Percentiles rank a stretch among this genome's conserved stretches.
phyloP scores from a whole-genome alignment of 257 asterid species.

The Ajuga chamaepitys region DNA sequence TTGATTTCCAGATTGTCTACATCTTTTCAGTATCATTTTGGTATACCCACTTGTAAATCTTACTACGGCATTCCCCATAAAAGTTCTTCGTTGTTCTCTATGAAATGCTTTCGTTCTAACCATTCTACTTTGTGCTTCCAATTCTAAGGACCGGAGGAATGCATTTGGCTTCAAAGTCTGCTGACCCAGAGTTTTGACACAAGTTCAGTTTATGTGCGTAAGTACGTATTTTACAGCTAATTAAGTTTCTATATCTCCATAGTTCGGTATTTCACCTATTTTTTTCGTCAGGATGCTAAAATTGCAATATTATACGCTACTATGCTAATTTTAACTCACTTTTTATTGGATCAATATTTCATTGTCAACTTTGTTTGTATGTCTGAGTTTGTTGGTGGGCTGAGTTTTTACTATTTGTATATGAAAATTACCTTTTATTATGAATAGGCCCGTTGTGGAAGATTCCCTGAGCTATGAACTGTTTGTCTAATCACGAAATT shows the following conservation, averaged over 20 bases:
- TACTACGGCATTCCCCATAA: background rate
- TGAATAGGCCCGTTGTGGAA: background rate
- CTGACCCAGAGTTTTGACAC: constrained; percentile 90
- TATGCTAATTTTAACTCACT: background rate
- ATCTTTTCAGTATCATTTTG: background rate
- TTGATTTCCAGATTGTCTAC: background rate
- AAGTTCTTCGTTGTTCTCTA: background rate
- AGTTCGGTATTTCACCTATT: background rate
- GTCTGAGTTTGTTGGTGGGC: background rate
- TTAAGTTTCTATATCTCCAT: background rate
- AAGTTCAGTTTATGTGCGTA: constrained; percentile 96
- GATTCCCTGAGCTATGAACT: background rate
- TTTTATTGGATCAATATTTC: constrained; percentile 1
- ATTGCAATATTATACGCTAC: background rate
- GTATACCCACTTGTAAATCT: background rate
- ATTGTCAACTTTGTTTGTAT: background rate
- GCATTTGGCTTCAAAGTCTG: constrained; percentile 92
- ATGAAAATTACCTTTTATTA: background rate
- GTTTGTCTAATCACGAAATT: background rate
- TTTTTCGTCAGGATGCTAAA: background rate
- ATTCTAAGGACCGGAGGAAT: constrained; percentile 83
- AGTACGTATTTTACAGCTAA: constrained; percentile 21
- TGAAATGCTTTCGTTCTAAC: background rate
- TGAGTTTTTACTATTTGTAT: background rate
- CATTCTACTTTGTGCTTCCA: constrained; percentile 27